Evolutionary conservation across 345 rosid genomes (phyloP).

Genomic region (Gossypium ekmanianum): DNA sequence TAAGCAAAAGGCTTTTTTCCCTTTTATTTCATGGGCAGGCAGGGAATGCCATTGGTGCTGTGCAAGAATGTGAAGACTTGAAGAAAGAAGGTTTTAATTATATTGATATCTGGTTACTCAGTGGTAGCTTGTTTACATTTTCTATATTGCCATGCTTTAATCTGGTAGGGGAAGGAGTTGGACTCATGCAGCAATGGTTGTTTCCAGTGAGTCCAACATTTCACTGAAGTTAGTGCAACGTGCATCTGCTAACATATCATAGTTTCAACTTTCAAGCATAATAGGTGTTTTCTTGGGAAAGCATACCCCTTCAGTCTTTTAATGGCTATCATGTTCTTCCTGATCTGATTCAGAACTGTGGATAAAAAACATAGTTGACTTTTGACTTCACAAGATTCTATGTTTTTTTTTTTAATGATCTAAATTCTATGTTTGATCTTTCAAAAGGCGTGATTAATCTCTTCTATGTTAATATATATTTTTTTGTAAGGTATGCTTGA

Average conservation of each 20-base stretch:
- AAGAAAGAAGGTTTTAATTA: constrained; percentile 50
- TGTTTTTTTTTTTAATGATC: neutral
- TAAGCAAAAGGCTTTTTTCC: constrained; percentile 9
- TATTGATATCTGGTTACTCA: neutral
- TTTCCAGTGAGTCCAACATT: neutral
- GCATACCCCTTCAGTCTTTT: neutral
- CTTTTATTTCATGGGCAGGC: constrained; percentile 35
- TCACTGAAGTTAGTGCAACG: neutral
- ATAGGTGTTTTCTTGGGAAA: neutral
- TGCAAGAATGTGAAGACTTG: constrained; percentile 62
- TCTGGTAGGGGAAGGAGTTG: constrained; percentile 5
- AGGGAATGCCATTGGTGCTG: constrained; percentile 57
- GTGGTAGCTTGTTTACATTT: neutral
- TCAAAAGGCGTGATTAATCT: neutral
- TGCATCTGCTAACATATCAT: neutral
- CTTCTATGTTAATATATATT: neutral
- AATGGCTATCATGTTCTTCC: neutral
- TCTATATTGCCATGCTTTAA: neutral
- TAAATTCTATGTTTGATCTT: neutral
- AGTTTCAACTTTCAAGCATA: neutral
- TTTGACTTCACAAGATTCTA: neutral
- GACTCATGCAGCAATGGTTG: neutral
- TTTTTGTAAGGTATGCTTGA: constrained; percentile 61
- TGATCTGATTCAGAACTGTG: neutral
- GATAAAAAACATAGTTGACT: neutral